Evolutionary conservation across 2,329 filamentous ascomycete genomes (phyloP).

Genomic region (Pseudogymnoascus verrucosus): DNA sequence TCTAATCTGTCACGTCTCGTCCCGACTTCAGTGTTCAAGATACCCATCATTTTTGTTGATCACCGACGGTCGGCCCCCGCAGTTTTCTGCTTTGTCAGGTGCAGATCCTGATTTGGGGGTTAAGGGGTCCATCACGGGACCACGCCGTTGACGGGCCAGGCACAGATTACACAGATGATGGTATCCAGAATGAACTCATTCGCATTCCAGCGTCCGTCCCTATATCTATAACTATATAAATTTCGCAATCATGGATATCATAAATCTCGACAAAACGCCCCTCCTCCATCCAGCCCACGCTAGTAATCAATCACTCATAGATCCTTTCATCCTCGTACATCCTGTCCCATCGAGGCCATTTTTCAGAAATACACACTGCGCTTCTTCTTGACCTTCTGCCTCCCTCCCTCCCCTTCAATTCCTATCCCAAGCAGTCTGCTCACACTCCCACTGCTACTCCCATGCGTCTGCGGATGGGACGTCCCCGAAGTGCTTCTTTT

Average conservation of each 20-base stretch:
- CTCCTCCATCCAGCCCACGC: background rate
- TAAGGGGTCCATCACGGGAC: conserved; percentile 1
- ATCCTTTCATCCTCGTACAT: background rate
- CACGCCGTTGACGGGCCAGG: conserved; percentile 1
- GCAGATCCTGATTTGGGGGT: background rate
- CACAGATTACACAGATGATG: background rate
- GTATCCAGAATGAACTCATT: background rate
- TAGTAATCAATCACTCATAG: background rate
- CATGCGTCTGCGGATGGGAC: background rate
- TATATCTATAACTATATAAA: background rate
- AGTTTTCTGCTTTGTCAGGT: conserved; percentile 4
- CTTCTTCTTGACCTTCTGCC: conserved; percentile 11
- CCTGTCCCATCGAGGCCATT: background rate
- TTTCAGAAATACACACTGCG: conserved; percentile 8
- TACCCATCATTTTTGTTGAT: background rate
- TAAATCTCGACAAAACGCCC: conserved; percentile 1
- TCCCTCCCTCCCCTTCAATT: background rate
- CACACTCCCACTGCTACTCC: background rate
- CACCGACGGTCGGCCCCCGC: background rate
- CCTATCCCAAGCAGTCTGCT: conserved; percentile 1
- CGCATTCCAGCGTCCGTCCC: background rate
- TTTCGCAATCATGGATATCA: conserved; percentile 1
- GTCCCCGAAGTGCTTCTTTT: background rate
- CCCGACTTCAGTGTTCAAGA: background rate
- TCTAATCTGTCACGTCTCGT: background rate